Base-by-base conservation (phyloP, 805 yeast genomes). In the Yamadazyma akitaensis region DNA sequence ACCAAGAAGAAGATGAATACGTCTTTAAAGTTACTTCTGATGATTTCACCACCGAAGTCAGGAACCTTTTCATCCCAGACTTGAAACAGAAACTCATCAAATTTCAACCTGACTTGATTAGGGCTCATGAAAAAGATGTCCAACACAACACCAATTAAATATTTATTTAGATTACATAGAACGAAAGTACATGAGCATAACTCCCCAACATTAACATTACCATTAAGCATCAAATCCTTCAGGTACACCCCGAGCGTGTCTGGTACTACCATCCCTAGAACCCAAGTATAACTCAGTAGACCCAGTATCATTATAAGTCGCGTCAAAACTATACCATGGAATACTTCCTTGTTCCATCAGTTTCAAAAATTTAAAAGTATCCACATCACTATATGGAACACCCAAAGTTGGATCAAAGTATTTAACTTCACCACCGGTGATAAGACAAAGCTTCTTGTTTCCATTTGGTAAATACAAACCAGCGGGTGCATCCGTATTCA, bases 381-480 rank as follows among this genome's bases (percentile, higher is more conserved):
- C 91, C 50, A 89, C 86, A 52, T 84, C 84, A 42, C 84, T 77
- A 65, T 94, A 94, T 1, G 96, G 95, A 43, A 94, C 79, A 32
- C 96, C 96, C 25, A 85, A 82, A 32, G 80, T 75, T 0, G 98
- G 98, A 69, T 92, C 98, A 53, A 85, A 82, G 64, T 88, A 92
- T 58, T 81, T 77, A 14, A 94, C 96, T 40, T 82, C 83, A 42
- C 77, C 77, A 2, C 96, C 96, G 2, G 89, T 82, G 37, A 91
- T 81, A 21, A 84, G 70, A 73, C 96, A 85, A 56, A 75, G 65
- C 64, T 81, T 77, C 63, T 80, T 82, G 43, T 75, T 74, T 25
- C 87, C 89, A 62, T 75, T 87, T 35, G 89, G 85, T 47, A 85
- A 68, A 51, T 82, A 78, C 26, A 85, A 81, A 14, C 92, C 92